A percentile compares a stretch with the other conserved stretches of the same genome.
Conservation (phyloP, 1,284 basidiomycete species). For the Boletus calvinii region DNA sequence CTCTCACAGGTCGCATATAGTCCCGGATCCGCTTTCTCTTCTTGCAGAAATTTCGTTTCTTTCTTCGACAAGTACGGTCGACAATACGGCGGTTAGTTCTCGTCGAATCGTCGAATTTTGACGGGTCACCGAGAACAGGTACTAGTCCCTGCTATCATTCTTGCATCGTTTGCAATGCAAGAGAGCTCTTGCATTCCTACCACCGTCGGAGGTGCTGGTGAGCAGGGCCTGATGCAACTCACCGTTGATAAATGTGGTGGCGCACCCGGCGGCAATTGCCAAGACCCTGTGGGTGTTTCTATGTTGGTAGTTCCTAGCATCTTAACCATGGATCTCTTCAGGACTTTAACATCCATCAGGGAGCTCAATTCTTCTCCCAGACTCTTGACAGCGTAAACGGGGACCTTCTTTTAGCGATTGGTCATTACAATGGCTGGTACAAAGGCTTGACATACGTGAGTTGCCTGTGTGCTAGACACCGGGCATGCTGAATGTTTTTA, state of each 20-base stretch:
- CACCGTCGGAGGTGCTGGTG: conserved; percentile 75
- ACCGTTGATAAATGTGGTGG: conserved; percentile 75
- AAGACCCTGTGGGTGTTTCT: conserved; percentile 47
- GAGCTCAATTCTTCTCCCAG: conserved; percentile 57
- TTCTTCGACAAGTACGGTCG: conserved; percentile 64
- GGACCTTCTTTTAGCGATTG: conserved; percentile 63
- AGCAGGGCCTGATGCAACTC: conserved; percentile 86
- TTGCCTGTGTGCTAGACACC: conserved; percentile 13
- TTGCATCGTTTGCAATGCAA: conserved; percentile 86
- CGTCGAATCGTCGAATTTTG: background rate
- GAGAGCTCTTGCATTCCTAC: conserved; percentile 71
- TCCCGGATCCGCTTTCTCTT: conserved; percentile 55
- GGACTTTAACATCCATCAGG: conserved; percentile 70
- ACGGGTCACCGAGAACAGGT: background rate
- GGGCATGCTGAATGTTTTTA: conserved; percentile 8
- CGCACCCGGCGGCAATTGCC: conserved; percentile 64
- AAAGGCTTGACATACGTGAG: conserved; percentile 60
- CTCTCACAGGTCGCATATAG: conserved; percentile 52
- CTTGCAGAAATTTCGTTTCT: conserved; percentile 56
- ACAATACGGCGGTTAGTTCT: conserved; percentile 45
- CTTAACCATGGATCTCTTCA: conserved; percentile 28
- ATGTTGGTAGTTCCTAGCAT: background rate
- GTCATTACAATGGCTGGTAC: conserved; percentile 80
- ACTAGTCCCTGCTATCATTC: conserved; percentile 54
- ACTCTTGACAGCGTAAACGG: conserved; percentile 49